These are phyloP conservation scores for Nitzschia sp. DNA, from an alignment of 108 stramenopile genomes.

Conservation along the genomic window DNA sequence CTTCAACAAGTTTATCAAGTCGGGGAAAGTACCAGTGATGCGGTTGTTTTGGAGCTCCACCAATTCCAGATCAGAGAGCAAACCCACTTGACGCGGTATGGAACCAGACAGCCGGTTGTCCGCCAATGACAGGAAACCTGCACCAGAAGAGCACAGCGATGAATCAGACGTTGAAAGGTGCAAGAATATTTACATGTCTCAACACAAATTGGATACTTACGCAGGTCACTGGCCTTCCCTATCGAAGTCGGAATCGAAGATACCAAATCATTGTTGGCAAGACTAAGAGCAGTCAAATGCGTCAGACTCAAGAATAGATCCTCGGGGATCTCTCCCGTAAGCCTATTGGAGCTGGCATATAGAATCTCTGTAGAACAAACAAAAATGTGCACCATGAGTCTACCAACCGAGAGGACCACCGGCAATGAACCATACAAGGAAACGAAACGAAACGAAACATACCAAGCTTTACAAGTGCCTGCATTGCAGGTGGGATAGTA, in stretches of 20 bases:
- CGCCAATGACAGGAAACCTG: conserved; percentile 10
- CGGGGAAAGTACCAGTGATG: conserved; percentile 25
- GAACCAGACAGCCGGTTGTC: conserved; percentile 25
- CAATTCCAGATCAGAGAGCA: conserved; percentile 24
- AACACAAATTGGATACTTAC: conserved; percentile 3
- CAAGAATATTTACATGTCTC: neutral
- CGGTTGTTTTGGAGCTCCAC: conserved; percentile 21
- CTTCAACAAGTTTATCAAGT: conserved; percentile 9
- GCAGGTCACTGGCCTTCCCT: conserved; percentile 29
- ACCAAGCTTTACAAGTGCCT: conserved; percentile 41
- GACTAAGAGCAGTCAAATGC: conserved; percentile 22
- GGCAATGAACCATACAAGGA: neutral
- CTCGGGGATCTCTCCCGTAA: conserved; percentile 20
- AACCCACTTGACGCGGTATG: conserved; percentile 18
- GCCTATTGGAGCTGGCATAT: conserved; percentile 14
- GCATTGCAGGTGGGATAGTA: conserved; percentile 35
- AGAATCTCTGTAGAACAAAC: conserved; percentile 22
- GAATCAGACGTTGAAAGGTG: neutral
- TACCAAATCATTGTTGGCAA: conserved; percentile 35
- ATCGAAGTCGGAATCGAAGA: conserved; percentile 49
- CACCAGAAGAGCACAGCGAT: neutral
- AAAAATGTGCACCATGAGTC: neutral
- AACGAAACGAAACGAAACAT: neutral
- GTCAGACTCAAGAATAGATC: conserved; percentile 25
- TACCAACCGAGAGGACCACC: neutral